Conservation (phyloP, 2,329 filamentous ascomycete genomes). For the Trichoderma breve region DNA sequence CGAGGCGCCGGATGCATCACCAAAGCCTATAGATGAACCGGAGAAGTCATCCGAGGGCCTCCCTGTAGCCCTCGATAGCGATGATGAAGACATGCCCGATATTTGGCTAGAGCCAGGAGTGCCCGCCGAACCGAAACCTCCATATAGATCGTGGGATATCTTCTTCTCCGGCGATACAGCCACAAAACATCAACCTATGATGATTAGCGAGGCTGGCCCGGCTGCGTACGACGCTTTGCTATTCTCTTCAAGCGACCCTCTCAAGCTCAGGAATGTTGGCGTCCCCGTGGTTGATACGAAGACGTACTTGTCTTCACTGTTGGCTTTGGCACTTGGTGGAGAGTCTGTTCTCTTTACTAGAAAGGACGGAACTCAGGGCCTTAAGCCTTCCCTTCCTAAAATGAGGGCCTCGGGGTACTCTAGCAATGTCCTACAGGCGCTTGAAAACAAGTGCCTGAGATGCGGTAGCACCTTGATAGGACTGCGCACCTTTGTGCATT, state of each 20-base stretch:
- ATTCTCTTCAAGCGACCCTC: constrained; percentile 39
- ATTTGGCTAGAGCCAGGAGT: constrained; percentile 49
- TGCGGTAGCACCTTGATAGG: constrained; percentile 48
- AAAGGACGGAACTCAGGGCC: constrained; percentile 50
- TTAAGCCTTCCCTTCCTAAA: constrained; percentile 47
- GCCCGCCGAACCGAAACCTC: constrained; percentile 31
- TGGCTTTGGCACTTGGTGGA: constrained; percentile 66
- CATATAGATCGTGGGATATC: constrained; percentile 66
- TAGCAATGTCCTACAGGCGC: constrained; percentile 44
- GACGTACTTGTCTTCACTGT: constrained; percentile 56
- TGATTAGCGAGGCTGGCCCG: constrained; percentile 68
- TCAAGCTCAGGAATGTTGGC: constrained; percentile 38
- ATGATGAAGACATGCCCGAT: constrained; percentile 25
- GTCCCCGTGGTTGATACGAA: constrained; percentile 47
- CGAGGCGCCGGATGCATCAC: neutral
- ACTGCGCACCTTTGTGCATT: constrained; percentile 47
- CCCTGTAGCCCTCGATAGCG: neutral
- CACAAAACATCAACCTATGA: constrained; percentile 43
- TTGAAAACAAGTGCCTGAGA: constrained; percentile 47
- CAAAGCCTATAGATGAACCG: neutral
- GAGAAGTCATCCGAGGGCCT: neutral
- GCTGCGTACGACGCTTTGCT: constrained; percentile 64
- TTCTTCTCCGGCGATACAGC: constrained; percentile 49
- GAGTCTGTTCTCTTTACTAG: constrained; percentile 70
- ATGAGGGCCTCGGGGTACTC: constrained; percentile 59